Evolutionary conservation across 2,329 filamentous ascomycete genomes (phyloP).

Genomic region (Fusarium albosuccineum): DNA sequence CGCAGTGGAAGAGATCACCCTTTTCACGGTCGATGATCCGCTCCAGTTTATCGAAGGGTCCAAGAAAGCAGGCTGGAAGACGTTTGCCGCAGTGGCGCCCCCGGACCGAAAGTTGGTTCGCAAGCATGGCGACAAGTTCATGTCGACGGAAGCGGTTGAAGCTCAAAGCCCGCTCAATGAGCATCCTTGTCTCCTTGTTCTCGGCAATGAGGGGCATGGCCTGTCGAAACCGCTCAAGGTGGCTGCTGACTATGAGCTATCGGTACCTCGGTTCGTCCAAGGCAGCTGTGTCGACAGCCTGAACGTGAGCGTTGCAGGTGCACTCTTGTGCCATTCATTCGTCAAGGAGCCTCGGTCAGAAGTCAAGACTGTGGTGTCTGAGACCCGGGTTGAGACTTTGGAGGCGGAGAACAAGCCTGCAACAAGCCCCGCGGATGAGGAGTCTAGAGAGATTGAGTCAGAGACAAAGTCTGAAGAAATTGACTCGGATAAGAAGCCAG

Average conservation of each 20-base stretch:
- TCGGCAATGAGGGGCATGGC: slow-evolving; percentile 86
- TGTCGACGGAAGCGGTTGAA: slow-evolving; percentile 65
- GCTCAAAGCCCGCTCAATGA: slow-evolving; percentile 64
- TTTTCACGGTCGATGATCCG: slow-evolving; percentile 78
- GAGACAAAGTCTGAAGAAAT: slow-evolving; percentile 3
- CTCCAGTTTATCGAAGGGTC: slow-evolving; percentile 78
- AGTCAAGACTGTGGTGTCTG: slow-evolving; percentile 23
- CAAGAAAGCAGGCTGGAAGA: slow-evolving; percentile 79
- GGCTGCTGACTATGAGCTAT: slow-evolving; percentile 73
- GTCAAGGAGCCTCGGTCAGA: slow-evolving; percentile 55
- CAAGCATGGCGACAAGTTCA: slow-evolving; percentile 56
- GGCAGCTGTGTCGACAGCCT: slow-evolving; percentile 82
- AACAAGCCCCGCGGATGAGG: not conserved
- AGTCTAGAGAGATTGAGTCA: not conserved
- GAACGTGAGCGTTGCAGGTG: slow-evolving; percentile 92
- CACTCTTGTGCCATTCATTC: slow-evolving; percentile 79
- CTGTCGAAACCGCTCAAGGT: slow-evolving; percentile 73
- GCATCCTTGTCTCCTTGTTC: slow-evolving; percentile 80
- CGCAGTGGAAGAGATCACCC: slow-evolving; percentile 82
- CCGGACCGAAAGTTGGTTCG: slow-evolving; percentile 51
- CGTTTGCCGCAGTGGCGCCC: slow-evolving; percentile 79
- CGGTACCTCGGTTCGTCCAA: slow-evolving; percentile 71
- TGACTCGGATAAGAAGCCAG: slow-evolving; percentile 3
- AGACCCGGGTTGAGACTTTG: not conserved
- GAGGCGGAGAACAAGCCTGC: not conserved